Conservation (phyloP, 495 filamentous ascomycete species). For the Penicillium atrosanguineum region DNA sequence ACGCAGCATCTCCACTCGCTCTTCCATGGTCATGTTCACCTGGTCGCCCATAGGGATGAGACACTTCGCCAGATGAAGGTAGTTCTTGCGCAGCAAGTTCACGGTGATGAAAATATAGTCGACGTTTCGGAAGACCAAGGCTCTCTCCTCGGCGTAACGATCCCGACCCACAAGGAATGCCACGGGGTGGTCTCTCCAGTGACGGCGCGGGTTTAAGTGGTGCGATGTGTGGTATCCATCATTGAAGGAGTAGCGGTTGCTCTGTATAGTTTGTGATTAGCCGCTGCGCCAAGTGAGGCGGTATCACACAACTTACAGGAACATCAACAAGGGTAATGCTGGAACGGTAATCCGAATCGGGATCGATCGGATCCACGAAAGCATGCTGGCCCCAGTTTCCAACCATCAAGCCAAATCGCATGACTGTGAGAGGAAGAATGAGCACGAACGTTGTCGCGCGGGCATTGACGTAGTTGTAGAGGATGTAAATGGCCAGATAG, state of each 20-base stretch:
- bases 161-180: constrained; percentile 62
- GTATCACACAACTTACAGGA: constrained; percentile 47
- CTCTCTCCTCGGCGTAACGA: constrained; percentile 56
- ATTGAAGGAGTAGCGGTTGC: constrained; percentile 72
- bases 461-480: constrained; percentile 46
- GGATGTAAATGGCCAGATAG: constrained; percentile 45
- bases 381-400: constrained; percentile 79
- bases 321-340: constrained; percentile 74
- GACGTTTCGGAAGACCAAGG: constrained; percentile 69
- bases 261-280: constrained; percentile 41
- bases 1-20: constrained; percentile 60
- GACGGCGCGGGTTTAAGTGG: constrained; percentile 68
- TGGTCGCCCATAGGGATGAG: constrained; percentile 70
- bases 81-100: constrained; percentile 59
- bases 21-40: constrained; percentile 55
- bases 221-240: constrained; percentile 79
- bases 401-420: constrained; percentile 66
- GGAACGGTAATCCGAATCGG: constrained; percentile 65
- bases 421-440: constrained; percentile 55
- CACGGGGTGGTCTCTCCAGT: constrained; percentile 71
- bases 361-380: constrained; percentile 65
- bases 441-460: constrained; percentile 58
- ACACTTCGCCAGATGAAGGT: constrained; percentile 57
- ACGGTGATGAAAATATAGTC: constrained; percentile 69
- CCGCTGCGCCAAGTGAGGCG: background rate